Conservation (phyloP, 495 filamentous ascomycete genomes). For the Trichocladium antarcticum region DNA sequence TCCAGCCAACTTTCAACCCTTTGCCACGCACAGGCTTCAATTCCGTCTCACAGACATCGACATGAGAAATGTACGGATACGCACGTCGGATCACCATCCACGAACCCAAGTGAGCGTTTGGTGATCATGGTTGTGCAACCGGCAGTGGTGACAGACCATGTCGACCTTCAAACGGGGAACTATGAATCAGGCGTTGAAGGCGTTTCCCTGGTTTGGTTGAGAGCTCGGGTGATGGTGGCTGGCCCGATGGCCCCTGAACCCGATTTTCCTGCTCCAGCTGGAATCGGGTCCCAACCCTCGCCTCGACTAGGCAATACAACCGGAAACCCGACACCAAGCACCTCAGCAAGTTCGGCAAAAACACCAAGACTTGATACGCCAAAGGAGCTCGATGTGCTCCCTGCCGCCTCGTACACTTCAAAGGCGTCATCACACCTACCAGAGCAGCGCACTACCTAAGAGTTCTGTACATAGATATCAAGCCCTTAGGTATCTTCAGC, state of each 20-base stretch:
- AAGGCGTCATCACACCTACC: not conserved
- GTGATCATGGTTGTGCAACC: constrained; percentile 8
- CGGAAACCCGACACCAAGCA: not conserved
- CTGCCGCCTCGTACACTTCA: not conserved
- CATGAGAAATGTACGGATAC: not conserved
- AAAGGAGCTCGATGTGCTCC: not conserved
- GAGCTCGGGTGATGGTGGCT: constrained; percentile 5
- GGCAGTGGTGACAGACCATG: not conserved
- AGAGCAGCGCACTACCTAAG: not conserved
- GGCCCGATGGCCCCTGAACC: not conserved
- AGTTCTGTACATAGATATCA: too few relatives aligned
- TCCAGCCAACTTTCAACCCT: not conserved
- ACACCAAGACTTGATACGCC: not conserved
- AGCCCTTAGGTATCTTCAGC: too few relatives aligned
- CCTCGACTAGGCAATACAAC: not conserved
- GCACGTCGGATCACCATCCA: not conserved
- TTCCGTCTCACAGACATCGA: not conserved
- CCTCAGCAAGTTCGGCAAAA: not conserved
- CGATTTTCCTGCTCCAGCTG: not conserved
- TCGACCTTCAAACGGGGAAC: not conserved
- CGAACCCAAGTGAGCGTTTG: not conserved
- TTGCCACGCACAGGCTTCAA: not conserved
- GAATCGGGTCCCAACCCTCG: not conserved
- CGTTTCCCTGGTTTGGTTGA: not conserved
- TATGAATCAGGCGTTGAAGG: not conserved